These are phyloP conservation scores for Rhizopogon salebrosus DNA, from an alignment of 768 basidiomycete species.

Conservation along the genomic window DNA sequence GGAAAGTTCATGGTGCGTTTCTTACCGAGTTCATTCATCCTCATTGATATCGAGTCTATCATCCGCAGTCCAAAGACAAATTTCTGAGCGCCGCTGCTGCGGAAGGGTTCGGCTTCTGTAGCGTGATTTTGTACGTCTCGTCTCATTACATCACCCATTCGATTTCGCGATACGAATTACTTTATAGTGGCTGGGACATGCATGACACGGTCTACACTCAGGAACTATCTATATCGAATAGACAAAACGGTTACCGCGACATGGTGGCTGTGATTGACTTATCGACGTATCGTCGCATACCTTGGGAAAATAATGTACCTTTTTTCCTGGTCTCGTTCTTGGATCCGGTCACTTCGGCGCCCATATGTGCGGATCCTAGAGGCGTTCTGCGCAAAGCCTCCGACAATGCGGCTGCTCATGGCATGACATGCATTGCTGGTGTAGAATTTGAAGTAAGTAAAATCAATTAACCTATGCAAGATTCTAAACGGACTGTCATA, in stretches of 20 bases:
- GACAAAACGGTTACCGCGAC: conserved; percentile 88
- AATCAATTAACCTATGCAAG: background rate
- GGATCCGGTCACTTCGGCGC: conserved; percentile 78
- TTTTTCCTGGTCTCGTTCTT: conserved; percentile 92
- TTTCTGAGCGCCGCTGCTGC: conserved; percentile 77
- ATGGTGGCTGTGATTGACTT: conserved; percentile 84
- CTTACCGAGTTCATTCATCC: background rate
- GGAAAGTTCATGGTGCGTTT: conserved; percentile 85
- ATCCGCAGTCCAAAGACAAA: conserved; percentile 77
- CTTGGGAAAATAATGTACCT: conserved; percentile 88
- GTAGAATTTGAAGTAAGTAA: conserved; percentile 84
- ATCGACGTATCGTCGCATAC: conserved; percentile 80
- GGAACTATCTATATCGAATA: conserved; percentile 89
- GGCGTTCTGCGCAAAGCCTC: conserved; percentile 64
- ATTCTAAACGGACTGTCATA: too few species aligned
- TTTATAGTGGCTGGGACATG: conserved; percentile 79
- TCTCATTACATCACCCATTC: background rate
- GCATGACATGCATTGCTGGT: conserved; percentile 72
- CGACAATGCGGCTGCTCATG: conserved; percentile 41
- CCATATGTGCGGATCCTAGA: conserved; percentile 80
- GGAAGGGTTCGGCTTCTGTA: conserved; percentile 90
- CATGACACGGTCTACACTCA: conserved; percentile 81
- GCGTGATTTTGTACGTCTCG: conserved; percentile 83
- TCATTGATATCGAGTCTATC: conserved; percentile 6
- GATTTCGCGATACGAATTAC: background rate